A percentile compares a stretch with the other conserved stretches of the same genome.
phyloP scores from a whole-genome alignment of 2,329 filamentous ascomycete genomes.

The Talaromyces albobiverticillius region DNA sequence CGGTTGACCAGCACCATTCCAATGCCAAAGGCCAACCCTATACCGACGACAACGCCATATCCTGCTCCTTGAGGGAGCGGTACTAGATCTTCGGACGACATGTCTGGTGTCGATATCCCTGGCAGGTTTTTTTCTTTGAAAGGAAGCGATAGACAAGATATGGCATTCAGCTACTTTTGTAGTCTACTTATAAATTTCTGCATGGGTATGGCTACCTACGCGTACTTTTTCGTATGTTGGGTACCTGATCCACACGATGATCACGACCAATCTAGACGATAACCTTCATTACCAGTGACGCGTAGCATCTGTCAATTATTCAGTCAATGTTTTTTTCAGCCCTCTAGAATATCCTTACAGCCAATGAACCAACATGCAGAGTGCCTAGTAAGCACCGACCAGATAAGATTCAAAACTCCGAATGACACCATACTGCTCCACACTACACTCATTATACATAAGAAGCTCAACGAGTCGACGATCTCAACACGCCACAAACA shows the following conservation, averaged over 20 bases:
- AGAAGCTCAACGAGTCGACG: background rate
- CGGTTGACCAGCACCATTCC: constrained; percentile 12
- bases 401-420: too few species aligned
- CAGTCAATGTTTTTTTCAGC: too few species aligned
- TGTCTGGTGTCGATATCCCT: background rate
- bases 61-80: constrained; percentile 8
- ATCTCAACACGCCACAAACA: too few species aligned
- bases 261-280: too few species aligned
- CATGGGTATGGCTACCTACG: too few species aligned
- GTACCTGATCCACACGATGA: too few species aligned
- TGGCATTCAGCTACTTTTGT: background rate
- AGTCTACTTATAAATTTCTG: background rate
- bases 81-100: constrained; percentile 2
- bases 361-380: background rate
- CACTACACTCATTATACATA: background rate
- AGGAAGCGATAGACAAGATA: background rate
- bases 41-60: constrained; percentile 12
- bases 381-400: too few species aligned
- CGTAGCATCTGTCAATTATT: too few species aligned
- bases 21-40: constrained; percentile 13
- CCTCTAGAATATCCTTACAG: too few species aligned
- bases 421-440: constrained; percentile 12
- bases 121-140: background rate
- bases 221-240: too few species aligned
- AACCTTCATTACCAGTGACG: too few species aligned